Evolutionary conservation across 2,329 filamentous ascomycete genomes (phyloP), one percentile per base, ranked within the genome.

Genomic region (Phaeosphaeria sp.): DNA sequence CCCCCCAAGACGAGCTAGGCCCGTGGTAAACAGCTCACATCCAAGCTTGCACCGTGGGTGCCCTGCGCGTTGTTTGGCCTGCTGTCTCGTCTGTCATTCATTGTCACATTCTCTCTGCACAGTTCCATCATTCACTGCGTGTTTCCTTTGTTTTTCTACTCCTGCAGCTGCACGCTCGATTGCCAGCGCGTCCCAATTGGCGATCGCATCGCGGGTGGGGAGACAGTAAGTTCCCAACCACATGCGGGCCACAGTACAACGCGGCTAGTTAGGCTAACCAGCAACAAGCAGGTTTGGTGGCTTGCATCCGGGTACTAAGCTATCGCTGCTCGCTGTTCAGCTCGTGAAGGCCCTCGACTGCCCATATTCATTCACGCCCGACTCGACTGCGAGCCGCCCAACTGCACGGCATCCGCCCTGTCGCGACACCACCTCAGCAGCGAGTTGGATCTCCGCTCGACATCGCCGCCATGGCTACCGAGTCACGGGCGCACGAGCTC

Each of bases 401-500:
- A 60, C 64, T 63, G 56, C 42, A 44, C 42, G 17, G 18, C 42
- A n/a, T 9, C 21, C 42, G n/a, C 21, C 18, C n/a, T 44, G 18
- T 22, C 42, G n/a, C 42, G 42, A 44, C 21, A 42, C 20, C 49
- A 11, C 30, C 30, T 36, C 30, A 13, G 30, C 46, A 48, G 53
- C 51, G 48, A 47, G 50, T 53, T 57, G 48, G 51, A 36, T 53
- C 50, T 55, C 54, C 53, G 52, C 65, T 57, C 47, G 18, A 44
- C 53, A 50, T 53, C 50, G 55, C 66, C 64, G 52, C 50, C 61
- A 74, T 75, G 72, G 69, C 71, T 36, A 71, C 74, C 42, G 57
- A 63, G 27, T 55, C 66, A 55, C 65, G 66, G 51, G 80, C 77
- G 56, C 77, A 77, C 58, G 92, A 96, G 85, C 85, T 92, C 77